Conservation (phyloP, 148 eudicot species). For the Chenopodium quinoa region DNA sequence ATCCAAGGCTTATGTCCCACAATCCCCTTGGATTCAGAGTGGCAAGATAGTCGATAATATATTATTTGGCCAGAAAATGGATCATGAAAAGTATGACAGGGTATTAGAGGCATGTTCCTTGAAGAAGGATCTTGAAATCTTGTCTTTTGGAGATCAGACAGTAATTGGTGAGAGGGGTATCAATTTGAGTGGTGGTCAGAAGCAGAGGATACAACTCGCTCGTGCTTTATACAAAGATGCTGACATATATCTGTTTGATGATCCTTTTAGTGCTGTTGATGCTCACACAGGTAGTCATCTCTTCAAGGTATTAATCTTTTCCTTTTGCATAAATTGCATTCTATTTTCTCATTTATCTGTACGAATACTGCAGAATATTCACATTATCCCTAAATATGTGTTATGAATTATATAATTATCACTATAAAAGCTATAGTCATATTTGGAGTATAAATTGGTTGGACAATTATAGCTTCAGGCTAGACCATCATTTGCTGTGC, state of each 20-base stretch:
- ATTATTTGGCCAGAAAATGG: constrained; percentile 47
- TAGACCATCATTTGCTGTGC: too few relatives aligned
- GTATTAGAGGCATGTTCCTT: constrained; percentile 46
- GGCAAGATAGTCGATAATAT: constrained; percentile 57
- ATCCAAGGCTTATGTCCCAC: constrained; percentile 53
- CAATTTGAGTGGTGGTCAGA: constrained; percentile 55
- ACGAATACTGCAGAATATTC: too few relatives aligned
- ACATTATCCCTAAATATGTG: too few relatives aligned
- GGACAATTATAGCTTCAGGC: too few relatives aligned
- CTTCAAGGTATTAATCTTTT: constrained; percentile 31
- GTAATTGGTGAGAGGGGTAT: constrained; percentile 52
- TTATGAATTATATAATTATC: too few relatives aligned
- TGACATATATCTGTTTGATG: constrained; percentile 49
- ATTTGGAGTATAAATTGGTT: too few relatives aligned
- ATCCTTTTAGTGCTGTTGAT: constrained; percentile 55
- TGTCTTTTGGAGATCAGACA: constrained; percentile 44
- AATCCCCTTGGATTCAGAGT: constrained; percentile 54
- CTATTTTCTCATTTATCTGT: too few relatives aligned
- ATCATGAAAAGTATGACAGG: constrained; percentile 32
- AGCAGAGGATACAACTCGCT: constrained; percentile 50
- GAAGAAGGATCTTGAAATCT: constrained; percentile 46
- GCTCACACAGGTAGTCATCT: constrained; percentile 53
- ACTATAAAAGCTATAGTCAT: too few relatives aligned
- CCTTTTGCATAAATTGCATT: too few relatives aligned
- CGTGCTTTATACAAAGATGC: constrained; percentile 52